Percentiles rank a stretch among this genome's conserved stretches.
Conservation (phyloP, 1,139 yeast species). For the Blastobotrys indianensis region DNA sequence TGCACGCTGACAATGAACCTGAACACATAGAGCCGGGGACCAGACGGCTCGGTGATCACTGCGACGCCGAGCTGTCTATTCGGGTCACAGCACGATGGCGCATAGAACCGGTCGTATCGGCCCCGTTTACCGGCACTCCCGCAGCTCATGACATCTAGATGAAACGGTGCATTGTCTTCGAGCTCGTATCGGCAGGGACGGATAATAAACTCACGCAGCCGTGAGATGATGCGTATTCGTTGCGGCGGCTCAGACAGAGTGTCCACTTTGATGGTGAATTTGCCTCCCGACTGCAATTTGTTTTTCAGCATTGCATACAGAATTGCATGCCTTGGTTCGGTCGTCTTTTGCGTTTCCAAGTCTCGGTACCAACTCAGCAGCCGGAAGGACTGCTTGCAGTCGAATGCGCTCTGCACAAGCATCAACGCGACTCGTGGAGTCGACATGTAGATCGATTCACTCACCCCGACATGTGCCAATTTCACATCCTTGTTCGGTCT, state of each 20-base stretch:
- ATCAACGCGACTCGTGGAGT: conserved; percentile 6
- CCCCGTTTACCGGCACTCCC: no score
- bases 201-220: neutral
- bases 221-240: no score
- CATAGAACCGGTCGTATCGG: no score
- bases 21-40: conserved; percentile 6
- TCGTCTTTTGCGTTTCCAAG: neutral
- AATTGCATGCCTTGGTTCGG: neutral
- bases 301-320: neutral
- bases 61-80: neutral
- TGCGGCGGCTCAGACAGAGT: neutral
- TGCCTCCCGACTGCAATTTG: neutral
- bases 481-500: no score
- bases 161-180: no score
- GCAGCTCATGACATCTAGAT: no score
- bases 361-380: conserved; percentile 9
- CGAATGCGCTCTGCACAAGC: conserved; percentile 5
- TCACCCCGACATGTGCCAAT: no score
- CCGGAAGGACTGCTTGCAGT: neutral
- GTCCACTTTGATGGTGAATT: neutral
- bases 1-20: neutral
- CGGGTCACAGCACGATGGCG: no score
- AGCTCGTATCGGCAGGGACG: neutral
- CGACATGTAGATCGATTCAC: neutral
- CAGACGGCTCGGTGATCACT: conserved; percentile 6